A percentile compares a stretch with the other conserved stretches of the same genome.
Conservation (phyloP, 2,329 filamentous ascomycete genomes). For the Sphaerulina vaccinii region DNA sequence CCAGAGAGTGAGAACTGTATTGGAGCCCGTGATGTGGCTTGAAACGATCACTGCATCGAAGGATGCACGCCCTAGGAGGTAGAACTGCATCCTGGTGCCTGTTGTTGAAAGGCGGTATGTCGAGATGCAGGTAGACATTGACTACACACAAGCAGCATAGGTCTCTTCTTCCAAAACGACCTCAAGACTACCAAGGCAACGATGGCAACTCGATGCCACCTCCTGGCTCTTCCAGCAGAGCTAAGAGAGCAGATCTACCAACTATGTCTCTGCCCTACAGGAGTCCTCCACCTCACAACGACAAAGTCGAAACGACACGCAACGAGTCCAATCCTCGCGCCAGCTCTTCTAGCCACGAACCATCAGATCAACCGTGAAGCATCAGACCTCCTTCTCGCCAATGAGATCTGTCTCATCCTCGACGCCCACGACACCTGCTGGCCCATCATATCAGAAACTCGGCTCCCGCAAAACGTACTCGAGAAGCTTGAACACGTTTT, state of each 20-base stretch:
- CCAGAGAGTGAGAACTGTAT: too few relatives aligned
- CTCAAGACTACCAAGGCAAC: too few relatives aligned
- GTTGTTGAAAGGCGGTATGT: too few relatives aligned
- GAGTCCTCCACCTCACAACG: constrained; percentile 22
- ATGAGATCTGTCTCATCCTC: constrained; percentile 44
- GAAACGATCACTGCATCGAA: too few relatives aligned
- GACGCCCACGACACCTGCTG: constrained; percentile 30
- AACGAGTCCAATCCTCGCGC: constrained; percentile 35
- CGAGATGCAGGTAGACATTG: too few relatives aligned
- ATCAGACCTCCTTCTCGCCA: constrained; percentile 37
- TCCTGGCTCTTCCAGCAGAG: constrained; percentile 31
- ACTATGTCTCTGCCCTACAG: constrained; percentile 25
- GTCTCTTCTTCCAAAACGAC: too few relatives aligned
- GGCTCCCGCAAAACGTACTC: constrained; percentile 27
- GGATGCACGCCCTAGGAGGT: too few relatives aligned
- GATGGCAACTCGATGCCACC: too few relatives aligned
- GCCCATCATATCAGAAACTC: constrained; percentile 27
- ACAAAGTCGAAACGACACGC: constrained; percentile 22
- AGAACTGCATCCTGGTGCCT: too few relatives aligned
- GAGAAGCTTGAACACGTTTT: constrained; percentile 25
- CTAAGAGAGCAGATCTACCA: constrained; percentile 30
- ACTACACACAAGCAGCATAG: too few relatives aligned
- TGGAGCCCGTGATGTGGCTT: too few relatives aligned
- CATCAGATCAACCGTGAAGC: constrained; percentile 43
- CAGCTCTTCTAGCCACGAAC: constrained; percentile 42